Evolutionary conservation across 192 early-diverging fungal genomes (phyloP), one percentile per base, ranked within the genome.

Genomic region (Entomortierella lignicola): DNA sequence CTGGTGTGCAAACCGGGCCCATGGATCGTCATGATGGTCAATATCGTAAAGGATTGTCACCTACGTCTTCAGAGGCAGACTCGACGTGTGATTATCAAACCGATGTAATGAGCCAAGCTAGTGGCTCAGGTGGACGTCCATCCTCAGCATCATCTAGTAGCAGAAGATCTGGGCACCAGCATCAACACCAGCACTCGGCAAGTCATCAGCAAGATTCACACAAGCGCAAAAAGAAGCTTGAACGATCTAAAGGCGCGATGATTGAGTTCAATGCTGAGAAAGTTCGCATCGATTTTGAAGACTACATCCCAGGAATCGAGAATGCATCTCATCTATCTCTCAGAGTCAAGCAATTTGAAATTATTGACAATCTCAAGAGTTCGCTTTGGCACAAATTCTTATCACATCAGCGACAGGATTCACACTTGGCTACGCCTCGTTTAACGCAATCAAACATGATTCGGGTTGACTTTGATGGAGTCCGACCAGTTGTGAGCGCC

Each of bases 361-460:
- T 95, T 23, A 86, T 92, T 41, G 95, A 96, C 68, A 90, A 93
- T 60, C 81, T 95, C 30, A 83, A 85, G 66, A 89, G 91, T 0
- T 94, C 92, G 0, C 69, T 80, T 8, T 96, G 92, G 90, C 77
- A 88, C n/a, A 95, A 94, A 71, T 94, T 96, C 62, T 66, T 96
- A 59, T 85, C 91, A 0, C 85, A 88, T 41, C 84, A 91, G 81
- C 77, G 87, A 20, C 84, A 89, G 3, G 89, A 88, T 34, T 52
- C 75, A 2, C 81, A 87, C 50, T 72, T 80, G 6, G 63, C 67
- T 5, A 80, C 73, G 8, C 92, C 92, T 20, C 71, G 92, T 7
- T 87, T 89, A 65, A 85, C 72, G 2, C 85, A 85, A 20, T 89
- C 90, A 1, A 86, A 87, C 54, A 94, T 95, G 92, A 54, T 94